These are phyloP conservation scores for Citrus medica DNA, from an alignment of 345 rosid genomes.

Conservation along the genomic window DNA sequence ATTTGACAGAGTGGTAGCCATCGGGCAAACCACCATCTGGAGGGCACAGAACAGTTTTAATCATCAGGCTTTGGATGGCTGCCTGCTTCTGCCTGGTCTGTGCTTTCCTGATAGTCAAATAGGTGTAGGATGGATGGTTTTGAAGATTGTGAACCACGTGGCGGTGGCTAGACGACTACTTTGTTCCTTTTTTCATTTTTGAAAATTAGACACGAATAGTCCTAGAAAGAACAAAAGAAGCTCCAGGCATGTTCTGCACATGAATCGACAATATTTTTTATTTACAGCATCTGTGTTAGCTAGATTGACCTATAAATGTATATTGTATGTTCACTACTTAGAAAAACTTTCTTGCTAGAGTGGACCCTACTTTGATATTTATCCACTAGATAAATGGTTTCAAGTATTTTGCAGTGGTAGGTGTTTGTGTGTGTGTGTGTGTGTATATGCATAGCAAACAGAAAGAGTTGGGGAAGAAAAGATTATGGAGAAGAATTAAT, in stretches of 20 bases:
- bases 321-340: background rate
- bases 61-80: background rate
- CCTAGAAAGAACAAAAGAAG: conserved; percentile 34
- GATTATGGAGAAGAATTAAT: conserved; percentile 7
- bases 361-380: conserved; percentile 14
- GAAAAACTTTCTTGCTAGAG: background rate
- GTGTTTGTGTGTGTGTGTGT: too few relatives aligned
- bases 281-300: background rate
- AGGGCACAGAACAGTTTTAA: background rate
- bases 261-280: conserved; percentile 2
- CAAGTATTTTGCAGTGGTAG: background rate
- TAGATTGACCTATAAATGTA: background rate
- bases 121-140: background rate
- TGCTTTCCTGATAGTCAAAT: too few relatives aligned
- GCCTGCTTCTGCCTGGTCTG: background rate
- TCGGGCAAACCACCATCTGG: background rate
- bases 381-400: background rate
- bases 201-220: conserved; percentile 15
- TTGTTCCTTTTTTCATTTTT: conserved; percentile 9
- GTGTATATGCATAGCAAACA: too few relatives aligned
- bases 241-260: conserved; percentile 26
- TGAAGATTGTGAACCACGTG: conserved; percentile 15
- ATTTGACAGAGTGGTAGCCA: background rate
- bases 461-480: too few relatives aligned
- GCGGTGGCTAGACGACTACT: background rate